A percentile compares a stretch with the other conserved stretches of the same genome.
phyloP scores from a whole-genome alignment of 2,329 filamentous ascomycete genomes.

The Ascochyta fabae region DNA sequence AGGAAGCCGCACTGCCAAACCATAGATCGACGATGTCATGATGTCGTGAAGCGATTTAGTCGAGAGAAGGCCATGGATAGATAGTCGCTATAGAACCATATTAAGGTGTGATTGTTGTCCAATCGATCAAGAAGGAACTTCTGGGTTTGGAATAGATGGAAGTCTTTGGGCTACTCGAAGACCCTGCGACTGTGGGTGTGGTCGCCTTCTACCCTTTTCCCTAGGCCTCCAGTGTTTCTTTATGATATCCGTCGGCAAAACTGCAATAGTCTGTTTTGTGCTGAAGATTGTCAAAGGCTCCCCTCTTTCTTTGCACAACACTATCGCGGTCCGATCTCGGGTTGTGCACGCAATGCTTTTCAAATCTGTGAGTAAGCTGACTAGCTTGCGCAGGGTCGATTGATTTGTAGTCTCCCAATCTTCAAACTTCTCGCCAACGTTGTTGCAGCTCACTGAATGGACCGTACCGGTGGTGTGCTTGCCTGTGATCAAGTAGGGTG shows the following conservation, averaged over 20 bases:
- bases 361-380: constrained; percentile 21
- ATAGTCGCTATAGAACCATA: no score
- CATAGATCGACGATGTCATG: no score
- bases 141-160: no score
- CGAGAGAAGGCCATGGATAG: no score
- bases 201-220: no score
- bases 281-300: constrained; percentile 16
- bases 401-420: constrained; percentile 27
- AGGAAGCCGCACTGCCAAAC: no score
- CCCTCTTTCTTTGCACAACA: constrained; percentile 21
- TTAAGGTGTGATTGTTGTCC: no score
- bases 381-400: constrained; percentile 25
- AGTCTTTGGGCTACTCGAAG: no score
- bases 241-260: constrained; percentile 22
- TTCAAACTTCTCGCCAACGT: constrained; percentile 1
- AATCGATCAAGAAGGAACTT: no score
- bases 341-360: constrained; percentile 7
- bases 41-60: no score
- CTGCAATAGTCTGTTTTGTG: constrained; percentile 7
- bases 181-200: no score
- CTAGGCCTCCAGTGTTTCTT: constrained; percentile 9
- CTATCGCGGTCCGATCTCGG: constrained; percentile 12
- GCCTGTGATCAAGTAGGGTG: constrained; percentile 25
- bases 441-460: constrained; percentile 6
- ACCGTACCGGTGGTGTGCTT: constrained; percentile 21